These are phyloP conservation scores for Scleroderma bovista DNA, from an alignment of 768 basidiomycete species.

Conservation along the genomic window DNA sequence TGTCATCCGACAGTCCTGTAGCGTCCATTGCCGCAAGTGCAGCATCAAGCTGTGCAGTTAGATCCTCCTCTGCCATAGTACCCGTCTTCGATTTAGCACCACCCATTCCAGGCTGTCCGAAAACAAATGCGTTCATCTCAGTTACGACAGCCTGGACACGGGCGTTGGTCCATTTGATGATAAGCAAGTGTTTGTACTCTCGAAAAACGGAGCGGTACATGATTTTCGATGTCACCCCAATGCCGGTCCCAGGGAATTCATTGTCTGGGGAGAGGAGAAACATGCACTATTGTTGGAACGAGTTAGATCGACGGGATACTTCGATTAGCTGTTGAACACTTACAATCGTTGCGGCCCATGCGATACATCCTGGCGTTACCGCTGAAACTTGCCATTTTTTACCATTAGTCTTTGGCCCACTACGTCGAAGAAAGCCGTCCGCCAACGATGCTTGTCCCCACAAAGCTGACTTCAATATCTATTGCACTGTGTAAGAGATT, in stretches of 20 bases:
- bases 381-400: background rate
- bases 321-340: background rate
- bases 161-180: background rate
- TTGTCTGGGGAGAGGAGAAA: background rate
- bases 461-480: background rate
- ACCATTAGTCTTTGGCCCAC: background rate
- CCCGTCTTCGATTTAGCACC: no score
- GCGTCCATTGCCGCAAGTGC: background rate
- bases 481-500: background rate
- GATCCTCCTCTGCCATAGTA: background rate
- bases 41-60: background rate
- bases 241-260: background rate
- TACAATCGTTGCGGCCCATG: background rate
- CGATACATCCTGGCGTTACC: background rate
- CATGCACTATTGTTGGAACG: background rate
- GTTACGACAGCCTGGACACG: background rate
- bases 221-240: background rate
- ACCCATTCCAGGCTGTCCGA: background rate
- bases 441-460: background rate
- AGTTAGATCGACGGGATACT: no score
- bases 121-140: background rate
- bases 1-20: background rate
- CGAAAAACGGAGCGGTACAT: background rate
- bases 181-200: background rate
- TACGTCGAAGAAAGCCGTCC: background rate